Evolutionary conservation across 208 protist species (phyloP).

Genomic region (Wallacemonas sp.): DNA sequence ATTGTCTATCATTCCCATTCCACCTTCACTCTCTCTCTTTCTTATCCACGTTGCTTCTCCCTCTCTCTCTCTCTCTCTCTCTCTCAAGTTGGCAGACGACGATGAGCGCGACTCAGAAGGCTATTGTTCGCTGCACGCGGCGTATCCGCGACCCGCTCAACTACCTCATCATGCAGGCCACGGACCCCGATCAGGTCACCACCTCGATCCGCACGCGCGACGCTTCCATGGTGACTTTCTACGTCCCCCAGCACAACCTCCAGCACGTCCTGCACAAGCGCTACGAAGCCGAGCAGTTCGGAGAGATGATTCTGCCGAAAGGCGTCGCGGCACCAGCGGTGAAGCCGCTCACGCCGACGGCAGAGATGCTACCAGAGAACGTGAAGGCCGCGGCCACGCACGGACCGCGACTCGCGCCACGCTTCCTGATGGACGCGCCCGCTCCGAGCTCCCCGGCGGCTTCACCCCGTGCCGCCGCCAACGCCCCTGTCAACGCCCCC

Average conservation of each 20-base stretch:
- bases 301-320: conserved; percentile 52
- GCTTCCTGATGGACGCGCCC: conserved; percentile 35
- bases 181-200: conserved; percentile 62
- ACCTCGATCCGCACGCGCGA: conserved; percentile 68
- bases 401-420: conserved; percentile 25
- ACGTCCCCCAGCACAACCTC: conserved; percentile 65
- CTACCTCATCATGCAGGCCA: conserved; percentile 83
- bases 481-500: background rate
- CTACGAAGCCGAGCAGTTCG: conserved; percentile 85
- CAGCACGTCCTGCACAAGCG: conserved; percentile 69
- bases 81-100: conserved; percentile 5
- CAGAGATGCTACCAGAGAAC: conserved; percentile 28
- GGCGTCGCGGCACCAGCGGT: conserved; percentile 32
- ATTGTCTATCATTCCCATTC: too few relatives aligned
- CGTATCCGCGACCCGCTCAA: conserved; percentile 77
- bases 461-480: background rate
- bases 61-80: conserved; percentile 12
- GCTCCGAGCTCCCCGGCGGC: conserved; percentile 14
- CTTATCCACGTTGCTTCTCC: background rate
- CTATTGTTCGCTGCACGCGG: conserved; percentile 63
- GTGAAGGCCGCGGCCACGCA: conserved; percentile 21
- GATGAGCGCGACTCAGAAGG: conserved; percentile 20
- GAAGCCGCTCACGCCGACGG: conserved; percentile 43
- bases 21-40: background rate
- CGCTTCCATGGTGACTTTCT: conserved; percentile 78